Conservation (phyloP, 164 flowering plant genomes). For the Vitis labrusca region DNA sequence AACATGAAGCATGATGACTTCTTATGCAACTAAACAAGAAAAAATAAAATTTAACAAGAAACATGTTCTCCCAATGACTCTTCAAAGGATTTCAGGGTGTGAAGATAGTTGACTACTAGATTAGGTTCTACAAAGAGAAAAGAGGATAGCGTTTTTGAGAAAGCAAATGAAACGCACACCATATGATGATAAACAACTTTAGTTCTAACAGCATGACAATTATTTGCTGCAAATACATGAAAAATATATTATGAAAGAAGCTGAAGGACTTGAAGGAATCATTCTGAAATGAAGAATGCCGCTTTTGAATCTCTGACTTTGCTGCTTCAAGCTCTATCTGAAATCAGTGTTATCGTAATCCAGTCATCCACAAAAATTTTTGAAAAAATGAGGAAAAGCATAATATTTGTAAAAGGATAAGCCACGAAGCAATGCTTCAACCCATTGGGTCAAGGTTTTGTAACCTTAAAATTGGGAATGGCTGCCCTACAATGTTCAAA, state of each 20-base stretch:
- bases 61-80: conserved; percentile 90
- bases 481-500: too few species aligned
- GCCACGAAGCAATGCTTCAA: too few species aligned
- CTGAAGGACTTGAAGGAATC: conserved; percentile 38
- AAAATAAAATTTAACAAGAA: background rate
- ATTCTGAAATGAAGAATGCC: conserved; percentile 85
- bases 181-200: too few species aligned
- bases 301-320: conserved; percentile 80
- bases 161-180: too few species aligned
- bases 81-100: conserved; percentile 77
- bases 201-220: too few species aligned
- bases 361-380: background rate
- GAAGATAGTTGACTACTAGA: conserved; percentile 65
- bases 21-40: background rate
- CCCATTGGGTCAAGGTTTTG: too few species aligned
- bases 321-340: conserved; percentile 85
- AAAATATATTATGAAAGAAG: too few species aligned
- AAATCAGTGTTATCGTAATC: conserved; percentile 3
- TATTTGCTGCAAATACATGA: too few species aligned
- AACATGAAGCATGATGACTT: background rate
- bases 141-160: background rate
- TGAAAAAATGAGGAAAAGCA: background rate
- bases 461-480: too few species aligned
- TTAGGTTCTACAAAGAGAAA: conserved; percentile 57
- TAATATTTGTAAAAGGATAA: too few species aligned